phyloP scores from a whole-genome alignment of 305 asterid genomes.

The Fraxinus xanthoxyloides region DNA sequence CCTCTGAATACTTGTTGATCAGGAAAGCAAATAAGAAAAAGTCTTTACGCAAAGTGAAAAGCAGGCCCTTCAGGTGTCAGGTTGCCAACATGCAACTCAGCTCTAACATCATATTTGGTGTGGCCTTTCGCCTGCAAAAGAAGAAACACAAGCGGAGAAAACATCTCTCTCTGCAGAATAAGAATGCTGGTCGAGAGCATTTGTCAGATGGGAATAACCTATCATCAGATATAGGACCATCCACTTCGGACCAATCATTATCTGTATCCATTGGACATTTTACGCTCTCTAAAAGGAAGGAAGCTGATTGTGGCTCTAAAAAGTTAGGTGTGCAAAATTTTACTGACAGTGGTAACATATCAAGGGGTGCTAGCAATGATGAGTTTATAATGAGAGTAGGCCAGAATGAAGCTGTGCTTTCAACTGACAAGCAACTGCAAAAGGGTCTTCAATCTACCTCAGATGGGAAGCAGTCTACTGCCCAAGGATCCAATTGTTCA shows the following conservation, averaged over 20 bases:
- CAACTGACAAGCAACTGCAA: conserved; percentile 33
- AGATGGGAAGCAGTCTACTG: conserved; percentile 16
- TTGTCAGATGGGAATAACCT: conserved; percentile 25
- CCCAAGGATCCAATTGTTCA: conserved; percentile 27
- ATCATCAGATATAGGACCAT: conserved; percentile 33
- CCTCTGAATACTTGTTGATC: neutral
- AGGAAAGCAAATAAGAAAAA: conserved; percentile 18
- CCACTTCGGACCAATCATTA: conserved; percentile 36
- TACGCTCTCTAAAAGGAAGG: conserved; percentile 22
- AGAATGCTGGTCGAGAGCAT: conserved; percentile 20
- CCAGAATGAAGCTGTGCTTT: conserved; percentile 27
- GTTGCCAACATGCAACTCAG: conserved; percentile 46
- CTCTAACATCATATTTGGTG: conserved; percentile 58
- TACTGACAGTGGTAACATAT: conserved; percentile 18
- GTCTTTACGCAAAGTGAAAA: conserved; percentile 33
- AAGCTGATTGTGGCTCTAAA: conserved; percentile 25
- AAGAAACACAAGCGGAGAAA: conserved; percentile 45
- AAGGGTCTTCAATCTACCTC: neutral
- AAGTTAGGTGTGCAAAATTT: conserved; percentile 19
- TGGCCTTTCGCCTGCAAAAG: conserved; percentile 39
- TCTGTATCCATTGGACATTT: conserved; percentile 12
- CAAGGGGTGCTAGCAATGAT: conserved; percentile 28
- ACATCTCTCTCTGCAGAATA: conserved; percentile 22
- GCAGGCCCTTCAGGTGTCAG: conserved; percentile 49
- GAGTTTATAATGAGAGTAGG: conserved; percentile 29